phyloP scores from a whole-genome alignment of 176 grass and related monocot species.

The Raddia guianensis region DNA sequence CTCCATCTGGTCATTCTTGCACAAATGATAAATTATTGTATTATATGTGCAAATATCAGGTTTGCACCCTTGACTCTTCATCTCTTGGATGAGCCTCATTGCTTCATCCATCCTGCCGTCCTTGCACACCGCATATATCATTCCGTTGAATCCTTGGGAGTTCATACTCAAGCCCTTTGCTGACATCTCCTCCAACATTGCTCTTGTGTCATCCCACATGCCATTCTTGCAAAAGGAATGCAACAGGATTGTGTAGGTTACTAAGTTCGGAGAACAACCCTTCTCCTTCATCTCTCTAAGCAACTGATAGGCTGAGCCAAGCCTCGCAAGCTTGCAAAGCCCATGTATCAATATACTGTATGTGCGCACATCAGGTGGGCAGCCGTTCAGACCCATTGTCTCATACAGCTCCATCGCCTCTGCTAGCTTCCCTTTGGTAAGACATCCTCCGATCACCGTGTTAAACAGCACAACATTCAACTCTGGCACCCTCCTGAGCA shows the following conservation, averaged over 20 bases:
- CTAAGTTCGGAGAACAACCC: conserved; percentile 53
- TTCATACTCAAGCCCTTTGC: conserved; percentile 66
- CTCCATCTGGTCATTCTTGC: conserved; percentile 60
- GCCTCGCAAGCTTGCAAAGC: conserved; percentile 68
- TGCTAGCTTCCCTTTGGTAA: conserved; percentile 52
- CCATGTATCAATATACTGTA: conserved; percentile 77
- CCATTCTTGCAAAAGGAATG: conserved; percentile 68
- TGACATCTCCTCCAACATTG: conserved; percentile 62
- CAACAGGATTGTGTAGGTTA: conserved; percentile 78
- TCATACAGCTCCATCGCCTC: conserved; percentile 68
- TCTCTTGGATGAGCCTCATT: conserved; percentile 63
- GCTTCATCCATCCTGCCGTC: conserved; percentile 65
- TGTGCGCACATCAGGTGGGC: conserved; percentile 65
- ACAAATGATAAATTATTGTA: conserved; percentile 81
- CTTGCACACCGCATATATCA: conserved; percentile 80
- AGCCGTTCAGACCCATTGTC: conserved; percentile 60
- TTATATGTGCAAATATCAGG: conserved; percentile 87
- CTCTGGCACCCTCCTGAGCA: conserved; percentile 59
- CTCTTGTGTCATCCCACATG: conserved; percentile 66
- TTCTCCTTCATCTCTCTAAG: conserved; percentile 75
- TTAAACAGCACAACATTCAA: conserved; percentile 81
- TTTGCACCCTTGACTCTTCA: conserved; percentile 71
- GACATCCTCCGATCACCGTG: conserved; percentile 73
- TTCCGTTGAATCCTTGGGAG: conserved; percentile 74
- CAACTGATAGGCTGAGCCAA: conserved; percentile 58